Evolutionary conservation across 164 flowering plant genomes (phyloP), one percentile per base, ranked within the genome.

Genomic region (Piper betle): DNA sequence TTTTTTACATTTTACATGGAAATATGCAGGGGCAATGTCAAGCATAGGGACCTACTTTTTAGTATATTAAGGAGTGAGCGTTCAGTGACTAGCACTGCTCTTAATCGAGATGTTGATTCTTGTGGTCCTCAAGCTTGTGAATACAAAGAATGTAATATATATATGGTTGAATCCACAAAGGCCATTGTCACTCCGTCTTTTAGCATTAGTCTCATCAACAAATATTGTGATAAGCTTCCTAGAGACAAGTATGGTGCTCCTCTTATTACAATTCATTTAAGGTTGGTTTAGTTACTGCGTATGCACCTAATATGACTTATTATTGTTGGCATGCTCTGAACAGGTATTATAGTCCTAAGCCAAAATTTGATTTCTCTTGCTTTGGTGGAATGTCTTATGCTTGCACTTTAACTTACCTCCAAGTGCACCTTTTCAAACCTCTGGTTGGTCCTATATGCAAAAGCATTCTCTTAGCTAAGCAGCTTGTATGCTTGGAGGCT

Each of bases 401-500:
- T 63, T 92, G 85, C 59, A 66, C 70, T 65, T 55, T 88, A 59
- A 78, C 74, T 9, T 88, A 65, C 96, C 96, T 69, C 82, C 84
- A n/a, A 79, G 72, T 78, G 86, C 96, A 18, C 75, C 84, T 42
- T 71, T 87, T 71, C 78, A 81, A 69, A 77, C 74, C 74, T 50
- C 42, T 87, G 39, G 75, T 70, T 52, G 96, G 96, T 57, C 93
- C 93, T 16, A 5, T 42, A 15, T 37, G 72, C 61, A 73, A 66
- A 59, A 84, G 43, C 59, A 55, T 67, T 55, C 81, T 78, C 61
- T 39, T 75, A 57, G 65, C 96, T 3, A 88, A 82, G 79, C 87
- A 88, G 76, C 85, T 85, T 68, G 96, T 76, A 2, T 91, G 98
- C 74, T 73, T 87, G 63, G 88, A 84, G 73, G 96, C 96, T 62